Evolutionary conservation across 1,284 basidiomycete genomes (phyloP).

Genomic region (Leccinum subspadiceum): DNA sequence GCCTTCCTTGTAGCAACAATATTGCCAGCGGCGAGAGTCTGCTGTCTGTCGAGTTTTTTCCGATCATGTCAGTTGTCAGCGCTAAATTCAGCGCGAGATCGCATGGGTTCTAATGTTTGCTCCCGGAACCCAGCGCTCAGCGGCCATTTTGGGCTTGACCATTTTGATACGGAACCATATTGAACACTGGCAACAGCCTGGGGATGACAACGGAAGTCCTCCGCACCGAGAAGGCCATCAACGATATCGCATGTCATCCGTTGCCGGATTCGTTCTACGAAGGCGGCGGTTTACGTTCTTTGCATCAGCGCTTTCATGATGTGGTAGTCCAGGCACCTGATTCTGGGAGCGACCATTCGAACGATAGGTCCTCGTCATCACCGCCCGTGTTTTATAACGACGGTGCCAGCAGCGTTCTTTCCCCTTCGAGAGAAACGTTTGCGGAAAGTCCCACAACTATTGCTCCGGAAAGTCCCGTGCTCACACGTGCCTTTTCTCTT

Average conservation of each 20-base stretch:
- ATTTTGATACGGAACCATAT: background rate
- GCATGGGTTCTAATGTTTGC: background rate
- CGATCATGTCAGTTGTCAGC: background rate
- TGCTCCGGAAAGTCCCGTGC: background rate
- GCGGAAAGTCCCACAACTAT: constrained; percentile 24
- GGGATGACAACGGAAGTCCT: constrained; percentile 95
- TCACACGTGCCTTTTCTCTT: constrained; percentile 29
- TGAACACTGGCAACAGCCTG: constrained; percentile 39
- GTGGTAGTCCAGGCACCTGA: constrained; percentile 46
- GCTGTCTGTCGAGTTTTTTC: background rate
- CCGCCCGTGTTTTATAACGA: constrained; percentile 13
- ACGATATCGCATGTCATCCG: constrained; percentile 94
- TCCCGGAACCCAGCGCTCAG: background rate
- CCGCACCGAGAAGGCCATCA: constrained; percentile 94
- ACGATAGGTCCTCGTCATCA: constrained; percentile 23
- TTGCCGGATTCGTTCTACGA: constrained; percentile 91
- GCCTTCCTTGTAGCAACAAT: background rate
- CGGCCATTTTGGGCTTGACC: background rate
- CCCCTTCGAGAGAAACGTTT: constrained; percentile 22
- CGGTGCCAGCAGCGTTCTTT: constrained; percentile 8
- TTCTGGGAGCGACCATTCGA: constrained; percentile 57
- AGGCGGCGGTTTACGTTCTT: constrained; percentile 85
- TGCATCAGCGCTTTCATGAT: constrained; percentile 82
- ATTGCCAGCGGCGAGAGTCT: background rate
- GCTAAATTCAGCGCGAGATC: background rate